Conservation (phyloP, 805 yeast genomes). For the Wickerhamiella spandovensis region DNA sequence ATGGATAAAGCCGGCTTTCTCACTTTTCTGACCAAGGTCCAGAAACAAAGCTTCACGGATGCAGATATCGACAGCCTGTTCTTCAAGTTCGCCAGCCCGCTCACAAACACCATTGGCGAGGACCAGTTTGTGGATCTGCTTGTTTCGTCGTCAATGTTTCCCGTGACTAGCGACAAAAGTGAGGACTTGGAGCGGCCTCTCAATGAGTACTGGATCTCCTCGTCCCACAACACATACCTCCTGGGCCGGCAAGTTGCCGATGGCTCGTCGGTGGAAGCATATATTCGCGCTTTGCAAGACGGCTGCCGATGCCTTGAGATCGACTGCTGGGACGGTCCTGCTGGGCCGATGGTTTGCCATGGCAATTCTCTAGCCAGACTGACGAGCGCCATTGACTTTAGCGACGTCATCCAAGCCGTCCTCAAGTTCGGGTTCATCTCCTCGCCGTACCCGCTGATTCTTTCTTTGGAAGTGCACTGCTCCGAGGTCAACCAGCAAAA, state of each 20-base stretch:
- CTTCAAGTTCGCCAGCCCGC: constrained; percentile 24
- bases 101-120: constrained; percentile 9
- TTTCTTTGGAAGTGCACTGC: constrained; percentile 81
- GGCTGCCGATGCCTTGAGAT: constrained; percentile 94
- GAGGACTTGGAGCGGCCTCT: constrained; percentile 50
- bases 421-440: constrained; percentile 80
- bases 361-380: constrained; percentile 50
- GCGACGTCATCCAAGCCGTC: constrained; percentile 57
- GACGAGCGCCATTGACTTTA: constrained; percentile 57
- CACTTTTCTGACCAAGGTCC: constrained; percentile 1
- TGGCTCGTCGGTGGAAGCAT: constrained; percentile 78
- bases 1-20: neutral
- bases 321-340: constrained; percentile 83
- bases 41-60: neutral
- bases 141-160: constrained; percentile 20
- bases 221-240: constrained; percentile 90
- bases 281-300: constrained; percentile 69
- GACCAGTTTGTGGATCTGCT: constrained; percentile 30
- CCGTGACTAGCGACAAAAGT: constrained; percentile 7
- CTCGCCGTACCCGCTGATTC: constrained; percentile 70
- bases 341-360: constrained; percentile 79
- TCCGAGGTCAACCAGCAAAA: constrained; percentile 49
- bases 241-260: constrained; percentile 82
- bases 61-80: constrained; percentile 23
- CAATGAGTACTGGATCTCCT: constrained; percentile 76